Base-by-base conservation (phyloP, 2,329 filamentous ascomycete genomes). In the Immersiporthe knoxdaviesiana region DNA sequence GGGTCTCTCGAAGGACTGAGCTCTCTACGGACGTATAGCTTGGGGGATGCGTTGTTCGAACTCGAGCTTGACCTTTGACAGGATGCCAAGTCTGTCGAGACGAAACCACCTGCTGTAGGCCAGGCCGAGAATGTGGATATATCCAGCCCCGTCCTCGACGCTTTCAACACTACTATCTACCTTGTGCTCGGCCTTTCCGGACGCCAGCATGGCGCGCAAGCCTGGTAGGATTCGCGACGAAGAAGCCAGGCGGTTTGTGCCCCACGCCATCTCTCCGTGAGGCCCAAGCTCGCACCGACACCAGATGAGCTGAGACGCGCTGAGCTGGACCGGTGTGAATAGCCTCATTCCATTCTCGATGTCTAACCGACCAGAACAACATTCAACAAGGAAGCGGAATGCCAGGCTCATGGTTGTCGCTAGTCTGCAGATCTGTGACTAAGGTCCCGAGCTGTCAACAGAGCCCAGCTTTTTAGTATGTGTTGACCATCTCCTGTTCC, bases 311-410 rank as follows among this genome's bases (percentile, higher is more conserved):
- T 6, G 21, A 47, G 44, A 47, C 54, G 24, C 30, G 24, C 30
- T 2, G n/a, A n/a, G 39, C 24, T n/a, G n/a, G n/a, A 47, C 12
- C 16, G 18, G 61, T 65, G 63, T n/a, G 63, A 59, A 65, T 65
- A 65, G 54, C 63, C 27, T 59, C 63, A 47, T 47, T 30, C 61
- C 24, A 37, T 12, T 21, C 24, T 47, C 18, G 44, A 21, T 21
- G 44, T 21, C 18, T 8, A 47, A 47, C 61, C 27, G 41, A 24
- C 3, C 5, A 21, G 7, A 59, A n/a, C 16, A 47, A 14, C 60
- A 27, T 27, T 4, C 1, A n/a, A 62, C 3, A 37, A 27, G 37
- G 12, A 52, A 16, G 54, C 14, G 54, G 27, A 30, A 5, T 35
- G 30, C 24, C 16, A 10, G 50, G 11, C 37, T 12, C 10, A 30